phyloP scores from a whole-genome alignment of 371 early-diverging fungal species.

The Apophysomyces ossiformis region DNA sequence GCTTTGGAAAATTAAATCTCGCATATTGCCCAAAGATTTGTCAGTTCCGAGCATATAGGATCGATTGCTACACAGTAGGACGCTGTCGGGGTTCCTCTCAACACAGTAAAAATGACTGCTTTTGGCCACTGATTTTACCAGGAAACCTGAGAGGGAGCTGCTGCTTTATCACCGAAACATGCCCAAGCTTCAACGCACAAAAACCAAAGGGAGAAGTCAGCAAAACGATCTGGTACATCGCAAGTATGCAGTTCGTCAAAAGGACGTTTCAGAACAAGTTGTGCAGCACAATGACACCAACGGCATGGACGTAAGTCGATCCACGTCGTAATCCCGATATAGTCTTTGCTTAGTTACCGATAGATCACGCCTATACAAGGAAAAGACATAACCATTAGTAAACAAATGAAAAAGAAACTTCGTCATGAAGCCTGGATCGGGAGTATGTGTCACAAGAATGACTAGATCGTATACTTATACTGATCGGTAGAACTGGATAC shows the following conservation, averaged over 20 bases:
- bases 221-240: slow-evolving; percentile 24
- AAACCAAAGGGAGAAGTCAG: slow-evolving; percentile 22
- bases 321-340: neutral
- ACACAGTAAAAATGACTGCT: too few relatives aligned
- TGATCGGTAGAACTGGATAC: slow-evolving; percentile 52
- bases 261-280: slow-evolving; percentile 30
- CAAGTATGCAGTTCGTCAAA: slow-evolving; percentile 32
- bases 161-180: slow-evolving; percentile 17
- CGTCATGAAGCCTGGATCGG: slow-evolving; percentile 65
- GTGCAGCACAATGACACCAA: slow-evolving; percentile 12
- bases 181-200: slow-evolving; percentile 52
- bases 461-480: neutral
- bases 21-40: too few relatives aligned
- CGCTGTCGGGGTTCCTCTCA: too few relatives aligned
- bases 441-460: slow-evolving; percentile 37
- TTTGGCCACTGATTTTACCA: too few relatives aligned
- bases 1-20: too few relatives aligned
- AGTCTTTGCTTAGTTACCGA: neutral
- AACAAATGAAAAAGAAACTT: slow-evolving; percentile 55
- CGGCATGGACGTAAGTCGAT: slow-evolving; percentile 18
- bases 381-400: slow-evolving; percentile 35
- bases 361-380: slow-evolving; percentile 16
- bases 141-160: too few relatives aligned
- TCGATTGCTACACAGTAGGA: too few relatives aligned
- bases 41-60: too few relatives aligned